A percentile compares a stretch with the other conserved stretches of the same genome.
Conservation (phyloP, 495 filamentous ascomycete genomes). For the Aspergillus sclerotiicarbonarius region DNA sequence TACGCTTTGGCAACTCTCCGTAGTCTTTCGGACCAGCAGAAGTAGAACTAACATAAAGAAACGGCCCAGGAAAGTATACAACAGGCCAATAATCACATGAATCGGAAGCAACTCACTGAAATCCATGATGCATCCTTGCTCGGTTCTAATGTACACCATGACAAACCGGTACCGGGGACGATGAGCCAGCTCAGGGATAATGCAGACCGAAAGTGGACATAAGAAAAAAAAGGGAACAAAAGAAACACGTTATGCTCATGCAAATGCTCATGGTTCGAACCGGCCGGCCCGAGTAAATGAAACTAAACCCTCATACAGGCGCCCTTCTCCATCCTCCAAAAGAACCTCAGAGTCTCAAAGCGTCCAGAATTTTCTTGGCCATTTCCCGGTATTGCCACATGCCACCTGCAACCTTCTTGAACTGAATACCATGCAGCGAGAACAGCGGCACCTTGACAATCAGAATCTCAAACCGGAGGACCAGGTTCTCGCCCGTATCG, state of each 20-base stretch:
- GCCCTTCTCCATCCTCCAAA: not conserved
- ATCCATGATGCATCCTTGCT: conserved; percentile 23
- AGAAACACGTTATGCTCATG: conserved; percentile 29
- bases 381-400: conserved; percentile 99
- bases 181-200: conserved; percentile 27
- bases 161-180: conserved; percentile 19
- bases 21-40: not conserved
- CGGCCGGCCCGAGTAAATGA: conserved; percentile 12
- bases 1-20: not conserved
- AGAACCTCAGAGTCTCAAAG: conserved; percentile 66
- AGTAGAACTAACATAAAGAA: conserved; percentile 1
- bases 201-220: conserved; percentile 23
- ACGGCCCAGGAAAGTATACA: conserved; percentile 8
- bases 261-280: conserved; percentile 30
- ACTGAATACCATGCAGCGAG: conserved; percentile 92
- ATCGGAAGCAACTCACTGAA: conserved; percentile 12
- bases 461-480: conserved; percentile 90
- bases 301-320: conserved; percentile 4
- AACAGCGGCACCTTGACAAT: conserved; percentile 97
- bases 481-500: conserved; percentile 75
- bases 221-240: conserved; percentile 13
- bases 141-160: conserved; percentile 33
- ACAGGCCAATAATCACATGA: conserved; percentile 15
- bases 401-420: conserved; percentile 92
- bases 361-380: conserved; percentile 90